These are phyloP conservation scores for Penicillium janthinellum DNA, from an alignment of 2,329 filamentous ascomycete species.

Conservation along the genomic window DNA sequence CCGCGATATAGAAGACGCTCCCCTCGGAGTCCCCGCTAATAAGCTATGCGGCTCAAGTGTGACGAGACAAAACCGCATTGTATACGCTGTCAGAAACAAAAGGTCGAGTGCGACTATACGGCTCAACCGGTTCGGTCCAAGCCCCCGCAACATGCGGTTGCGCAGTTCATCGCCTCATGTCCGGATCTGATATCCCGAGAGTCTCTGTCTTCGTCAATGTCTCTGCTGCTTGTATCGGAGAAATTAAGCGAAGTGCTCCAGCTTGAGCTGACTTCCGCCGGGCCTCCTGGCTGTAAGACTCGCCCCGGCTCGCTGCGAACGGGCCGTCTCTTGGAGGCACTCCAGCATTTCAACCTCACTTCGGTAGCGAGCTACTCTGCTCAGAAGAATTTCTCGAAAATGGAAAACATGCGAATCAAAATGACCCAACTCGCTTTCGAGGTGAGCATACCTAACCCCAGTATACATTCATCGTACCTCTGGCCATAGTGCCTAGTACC, in stretches of 20 bases:
- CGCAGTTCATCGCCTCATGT: slow-evolving; percentile 16
- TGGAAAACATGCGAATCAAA: slow-evolving; percentile 26
- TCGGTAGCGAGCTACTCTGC: slow-evolving; percentile 20
- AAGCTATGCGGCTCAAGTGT: slow-evolving; percentile 26
- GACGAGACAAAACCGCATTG: slow-evolving; percentile 39
- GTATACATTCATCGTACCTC: neutral
- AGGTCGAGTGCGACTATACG: slow-evolving; percentile 34
- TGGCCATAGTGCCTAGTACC: neutral
- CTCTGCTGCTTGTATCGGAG: slow-evolving; percentile 21
- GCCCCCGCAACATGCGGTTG: slow-evolving; percentile 13
- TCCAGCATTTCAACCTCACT: slow-evolving; percentile 33
- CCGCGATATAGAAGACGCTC: neutral
- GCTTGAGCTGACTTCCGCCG: neutral
- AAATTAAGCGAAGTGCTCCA: slow-evolving; percentile 30
- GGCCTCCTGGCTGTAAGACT: neutral
- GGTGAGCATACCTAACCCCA: slow-evolving; percentile 17
- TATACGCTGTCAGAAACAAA: slow-evolving; percentile 34
- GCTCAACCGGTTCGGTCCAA: slow-evolving; percentile 3
- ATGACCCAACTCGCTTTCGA: slow-evolving; percentile 36
- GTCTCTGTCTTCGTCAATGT: slow-evolving; percentile 23
- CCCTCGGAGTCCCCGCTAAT: neutral
- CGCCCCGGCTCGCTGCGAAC: neutral
- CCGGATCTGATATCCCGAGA: slow-evolving; percentile 18
- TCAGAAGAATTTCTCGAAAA: slow-evolving; percentile 5
- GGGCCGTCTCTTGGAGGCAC: slow-evolving; percentile 21